Evolutionary conservation across 78 protist genomes (phyloP).

Genomic region (Dictyostelium firmibasis): DNA sequence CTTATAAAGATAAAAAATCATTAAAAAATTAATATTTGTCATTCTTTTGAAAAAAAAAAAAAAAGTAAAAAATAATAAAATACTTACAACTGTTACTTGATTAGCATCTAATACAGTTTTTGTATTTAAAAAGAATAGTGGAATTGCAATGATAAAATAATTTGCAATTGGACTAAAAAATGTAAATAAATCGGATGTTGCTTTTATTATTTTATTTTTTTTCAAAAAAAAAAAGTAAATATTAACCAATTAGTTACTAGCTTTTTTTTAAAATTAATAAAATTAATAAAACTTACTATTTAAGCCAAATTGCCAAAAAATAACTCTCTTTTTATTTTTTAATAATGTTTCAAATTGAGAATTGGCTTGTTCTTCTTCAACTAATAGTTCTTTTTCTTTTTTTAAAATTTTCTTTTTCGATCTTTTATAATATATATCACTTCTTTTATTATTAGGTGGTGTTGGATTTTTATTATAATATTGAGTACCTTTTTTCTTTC

Average conservation of each 20-base stretch:
- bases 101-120: neutral
- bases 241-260: neutral
- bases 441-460: neutral
- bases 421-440: neutral
- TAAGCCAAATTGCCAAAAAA: slow-evolving; percentile 47
- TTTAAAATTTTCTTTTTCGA: neutral
- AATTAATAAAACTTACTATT: slow-evolving; percentile 29
- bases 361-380: slow-evolving; percentile 60
- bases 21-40: neutral
- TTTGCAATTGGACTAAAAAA: slow-evolving; percentile 37
- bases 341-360: slow-evolving; percentile 31
- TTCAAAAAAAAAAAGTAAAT: neutral
- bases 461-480: neutral
- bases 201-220: neutral
- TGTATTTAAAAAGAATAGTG: slow-evolving; percentile 30
- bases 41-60: too few relatives aligned
- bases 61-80: neutral
- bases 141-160: slow-evolving; percentile 65
- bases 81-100: slow-evolving; percentile 54
- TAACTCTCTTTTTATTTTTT: slow-evolving; percentile 29
- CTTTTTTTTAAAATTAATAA: neutral
- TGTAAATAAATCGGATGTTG: slow-evolving; percentile 63
- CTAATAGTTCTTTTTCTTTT: neutral
- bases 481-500: neutral
- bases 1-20: neutral